Base-by-base conservation (phyloP, 140 eudicot species). In the Anethum foeniculum region DNA sequence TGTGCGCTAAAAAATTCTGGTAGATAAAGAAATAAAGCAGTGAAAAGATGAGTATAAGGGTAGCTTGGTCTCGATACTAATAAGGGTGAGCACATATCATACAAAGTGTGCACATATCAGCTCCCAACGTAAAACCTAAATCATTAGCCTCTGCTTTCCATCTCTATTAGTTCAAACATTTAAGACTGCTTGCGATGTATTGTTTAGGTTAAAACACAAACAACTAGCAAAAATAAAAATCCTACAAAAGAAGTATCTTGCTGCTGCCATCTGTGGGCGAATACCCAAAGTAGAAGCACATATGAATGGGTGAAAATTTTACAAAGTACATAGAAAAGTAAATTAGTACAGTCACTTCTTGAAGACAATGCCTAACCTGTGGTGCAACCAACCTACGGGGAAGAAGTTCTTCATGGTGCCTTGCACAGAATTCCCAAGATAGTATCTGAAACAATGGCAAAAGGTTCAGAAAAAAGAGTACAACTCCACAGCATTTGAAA, bases 361-460 rank as follows among this genome's bases (percentile, higher is more conserved):
- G 10, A 68, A 34, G 21, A 68, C 36, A 15, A 21, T 28, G 79
- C 23, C 62, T 75, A 75, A 96, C 99, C 98, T 96, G 98, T 48
- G 98, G 98, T 64, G 97, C 94, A 75, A 96, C 98, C 85, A 96
- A 84, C 85, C 98, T 87, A 71, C 98, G 93, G 16, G 97, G 94
- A 88, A 96, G 97, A 81, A 96, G 93, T 82, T 96, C 99, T 71
- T 96, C 99, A 77, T 96, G 99, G 34, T 93, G 92, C 49, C 97
- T 84, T 51, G 98, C 98, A 89, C 99, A 96, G 79, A 96, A 96
- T 67, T 96, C 99, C 99, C 99, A 96, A n/a, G 98, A 87, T 75
- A 93, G 82, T 86, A 91, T 96, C 98, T 96, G 86, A 75, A 28
- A 15, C 13, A 47, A 47, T 71, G 51, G 56, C 18, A 58, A 32